Percentiles rank a stretch among this genome's conserved stretches.
phyloP scores from a whole-genome alignment of 148 eudicot genomes.

The Vaccinium darrowii region DNA sequence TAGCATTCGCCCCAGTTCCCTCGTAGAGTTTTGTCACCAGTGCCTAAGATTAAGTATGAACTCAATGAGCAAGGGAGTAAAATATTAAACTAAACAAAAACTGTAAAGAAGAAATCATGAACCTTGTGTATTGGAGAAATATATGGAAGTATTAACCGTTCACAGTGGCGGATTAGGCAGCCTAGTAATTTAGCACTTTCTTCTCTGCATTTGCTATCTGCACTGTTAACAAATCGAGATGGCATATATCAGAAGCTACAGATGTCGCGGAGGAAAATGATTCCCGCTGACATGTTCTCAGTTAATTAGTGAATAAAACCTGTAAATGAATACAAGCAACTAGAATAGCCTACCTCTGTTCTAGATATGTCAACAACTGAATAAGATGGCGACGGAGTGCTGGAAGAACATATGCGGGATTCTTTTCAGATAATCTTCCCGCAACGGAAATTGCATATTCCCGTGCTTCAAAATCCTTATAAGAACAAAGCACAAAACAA shows the following conservation, averaged over 20 bases:
- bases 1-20: conserved; percentile 75
- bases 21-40: conserved; percentile 81
- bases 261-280: background rate
- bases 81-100: background rate
- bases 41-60: conserved; percentile 51
- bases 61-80: conserved; percentile 16
- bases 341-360: conserved; percentile 61
- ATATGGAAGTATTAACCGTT: conserved; percentile 89
- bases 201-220: conserved; percentile 93
- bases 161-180: conserved; percentile 90
- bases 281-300: conserved; percentile 2
- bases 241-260: background rate
- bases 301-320: background rate
- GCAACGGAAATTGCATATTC: conserved; percentile 85
- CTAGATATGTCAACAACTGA: conserved; percentile 79
- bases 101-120: background rate
- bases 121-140: conserved; percentile 98
- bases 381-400: conserved; percentile 98
- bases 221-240: conserved; percentile 45
- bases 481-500: conserved; percentile 11
- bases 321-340: background rate
- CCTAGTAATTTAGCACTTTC: conserved; percentile 97
- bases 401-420: conserved; percentile 99
- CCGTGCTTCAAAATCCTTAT: conserved; percentile 89
- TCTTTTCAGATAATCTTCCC: conserved; percentile 91